Evolutionary conservation across 306 rosid genomes (phyloP), one percentile per base, ranked within the genome.

Genomic region (Corylus heterophylla): DNA sequence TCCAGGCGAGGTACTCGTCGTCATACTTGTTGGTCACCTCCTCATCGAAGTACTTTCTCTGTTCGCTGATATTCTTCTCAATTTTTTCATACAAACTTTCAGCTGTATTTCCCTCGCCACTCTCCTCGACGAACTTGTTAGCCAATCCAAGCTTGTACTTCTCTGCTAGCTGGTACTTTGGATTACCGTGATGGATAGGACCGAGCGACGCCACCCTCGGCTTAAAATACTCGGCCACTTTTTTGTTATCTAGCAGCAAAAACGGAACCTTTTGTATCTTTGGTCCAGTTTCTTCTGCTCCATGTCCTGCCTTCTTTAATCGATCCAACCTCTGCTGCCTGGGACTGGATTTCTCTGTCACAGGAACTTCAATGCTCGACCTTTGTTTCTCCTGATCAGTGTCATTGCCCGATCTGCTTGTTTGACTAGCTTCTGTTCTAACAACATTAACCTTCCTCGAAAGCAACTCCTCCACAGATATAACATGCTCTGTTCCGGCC

Each of bases 161-260:
- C 50, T 82, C 59, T 4, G 69, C 52, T 8, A 72, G 25, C 37
- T 54, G 0, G 49, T 67, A 74, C 6, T 58, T 62, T n/a, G 3
- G 17, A 0, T 64, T 61, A 1, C 27, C 31, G 71, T 62, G 81
- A 47, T 72, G 85, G 63, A 77, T 27, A 4, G 85, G 85, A 20
- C 85, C 82, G 5, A 82, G 4, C 13, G 79, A 63, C 20, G 66
- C 48, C 20, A 22, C 78, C 54, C 70, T 77, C 7, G 85, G 85
- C 55, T n/a, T 25, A 29, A 62, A 73, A 62, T 31, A 77, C 31
- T 64, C 73, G 17, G 17, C 37, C 12, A 9, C 64, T 2, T 47
- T 11, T 9, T 6, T 2, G 5, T 29, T 8, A 20, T 55, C 73
- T 22, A 54, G 62, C 2, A 82, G 67, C 52, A 81, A 17, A 11